phyloP scores from a whole-genome alignment of 306 rosid genomes.

The Trichosanthes truncata region DNA sequence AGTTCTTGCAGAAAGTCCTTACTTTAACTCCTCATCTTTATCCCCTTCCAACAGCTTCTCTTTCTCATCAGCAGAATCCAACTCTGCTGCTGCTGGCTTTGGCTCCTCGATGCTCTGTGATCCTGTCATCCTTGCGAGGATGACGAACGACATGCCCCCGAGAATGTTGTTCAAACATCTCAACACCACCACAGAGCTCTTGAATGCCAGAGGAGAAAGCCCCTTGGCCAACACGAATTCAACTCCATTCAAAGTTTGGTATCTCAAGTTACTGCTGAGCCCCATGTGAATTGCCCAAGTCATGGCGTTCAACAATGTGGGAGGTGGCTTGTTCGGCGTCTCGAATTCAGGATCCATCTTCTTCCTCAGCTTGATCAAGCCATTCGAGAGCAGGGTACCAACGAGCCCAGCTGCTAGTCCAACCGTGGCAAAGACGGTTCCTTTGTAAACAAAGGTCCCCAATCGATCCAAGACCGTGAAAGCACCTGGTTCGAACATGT shows the following conservation, averaged over 20 bases:
- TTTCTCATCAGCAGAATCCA: conserved; percentile 30
- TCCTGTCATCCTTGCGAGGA: conserved; percentile 78
- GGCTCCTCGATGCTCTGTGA: conserved; percentile 44
- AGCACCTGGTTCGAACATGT: conserved; percentile 87
- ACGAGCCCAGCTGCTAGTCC: conserved; percentile 77
- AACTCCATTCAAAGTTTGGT: conserved; percentile 70
- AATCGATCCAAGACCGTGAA: conserved; percentile 36
- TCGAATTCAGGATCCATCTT: conserved; percentile 82
- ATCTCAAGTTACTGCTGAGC: conserved; percentile 68
- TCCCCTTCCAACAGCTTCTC: conserved; percentile 33
- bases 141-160: conserved; percentile 82
- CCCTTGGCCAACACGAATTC: conserved; percentile 66
- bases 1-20: not conserved
- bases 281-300: conserved; percentile 98
- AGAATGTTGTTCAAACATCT: conserved; percentile 74
- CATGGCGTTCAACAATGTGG: conserved; percentile 59
- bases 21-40: conserved; percentile 21
- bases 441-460: conserved; percentile 75
- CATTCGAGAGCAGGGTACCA: conserved; percentile 77
- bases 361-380: conserved; percentile 65
- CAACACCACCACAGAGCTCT: conserved; percentile 66
- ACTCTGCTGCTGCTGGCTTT: conserved; percentile 12
- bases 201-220: conserved; percentile 60
- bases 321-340: conserved; percentile 81
- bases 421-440: conserved; percentile 60